Evolutionary conservation across 441 rosid species (phyloP), one percentile per base, ranked within the genome.

Genomic region (Hura crepitans): DNA sequence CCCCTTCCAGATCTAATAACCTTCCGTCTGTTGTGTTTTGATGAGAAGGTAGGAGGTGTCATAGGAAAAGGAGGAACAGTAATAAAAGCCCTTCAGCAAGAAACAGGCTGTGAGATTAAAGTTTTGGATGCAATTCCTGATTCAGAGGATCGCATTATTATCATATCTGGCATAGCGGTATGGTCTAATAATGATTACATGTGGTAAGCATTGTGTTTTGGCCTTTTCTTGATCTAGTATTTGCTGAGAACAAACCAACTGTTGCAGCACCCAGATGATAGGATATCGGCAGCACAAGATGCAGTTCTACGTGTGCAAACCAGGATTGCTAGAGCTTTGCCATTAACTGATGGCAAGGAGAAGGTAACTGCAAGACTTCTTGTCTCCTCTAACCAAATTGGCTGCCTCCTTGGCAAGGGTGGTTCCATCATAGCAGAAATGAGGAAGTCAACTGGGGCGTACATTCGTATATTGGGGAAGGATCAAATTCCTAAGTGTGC

Each of bases 401-500:
- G 92, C 64, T 90, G 90, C 79, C 90, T 90, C 62, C 89, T 90
- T 75, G 96, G 93, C 69, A 86, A 82, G 81, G 93, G 89, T 78
- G 96, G 96, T 66, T 67, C 87, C 30, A 79, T 86, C 77, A 88
- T 88, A 77, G 82, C 88, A 62, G 92, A 86, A 75, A 86, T 88
- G 93, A 87, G 93, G 80, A 90, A 83, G 70, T 81, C 77, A 37
- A 63, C 93, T 70, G 85, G 93, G 61, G 96, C 93, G 43, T 78
- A 84, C 79, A 90, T 90, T 80, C 92, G 90, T 45, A 83, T 88
- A 59, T 59, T 84, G 74, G 92, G 89, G 61, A 87, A 86, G 84
- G 92, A 88, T 73, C 88, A 86, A 78, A 79, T 85, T 75, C 96
- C 93, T 33, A 88, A 84, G 58, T 86, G 87, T 75, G 93, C 88